Evolutionary conservation across 805 yeast genomes (phyloP).

Genomic region (Wickerhamomyces queroliae): DNA sequence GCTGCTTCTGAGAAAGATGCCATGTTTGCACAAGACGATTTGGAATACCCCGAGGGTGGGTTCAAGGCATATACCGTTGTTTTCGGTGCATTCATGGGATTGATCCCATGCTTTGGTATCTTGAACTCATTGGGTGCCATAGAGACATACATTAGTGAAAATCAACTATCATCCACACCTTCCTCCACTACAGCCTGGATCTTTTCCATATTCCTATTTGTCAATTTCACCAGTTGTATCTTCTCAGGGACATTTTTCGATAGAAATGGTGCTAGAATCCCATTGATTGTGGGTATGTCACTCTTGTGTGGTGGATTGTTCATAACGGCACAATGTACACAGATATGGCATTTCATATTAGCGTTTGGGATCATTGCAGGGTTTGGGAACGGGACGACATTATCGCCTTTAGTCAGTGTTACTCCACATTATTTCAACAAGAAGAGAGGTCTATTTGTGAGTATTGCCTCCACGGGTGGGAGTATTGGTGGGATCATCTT

Average conservation of each 20-base stretch:
- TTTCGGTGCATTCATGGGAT: conserved; percentile 49
- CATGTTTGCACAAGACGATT: conserved; percentile 9
- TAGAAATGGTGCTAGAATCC: conserved; percentile 37
- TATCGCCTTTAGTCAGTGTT: conserved; percentile 50
- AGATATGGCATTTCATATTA: conserved; percentile 50
- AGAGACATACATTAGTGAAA: conserved; percentile 46
- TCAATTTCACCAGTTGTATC: conserved; percentile 40
- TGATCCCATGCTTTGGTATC: conserved; percentile 45
- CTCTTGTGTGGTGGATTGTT: conserved; percentile 41
- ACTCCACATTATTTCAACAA: conserved; percentile 54
- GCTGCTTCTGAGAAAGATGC: not conserved
- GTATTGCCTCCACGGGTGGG: conserved; percentile 40
- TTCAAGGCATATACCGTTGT: conserved; percentile 44
- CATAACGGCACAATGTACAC: conserved; percentile 39
- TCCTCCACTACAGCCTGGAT: conserved; percentile 51
- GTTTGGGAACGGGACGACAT: conserved; percentile 45
- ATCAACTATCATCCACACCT: conserved; percentile 40
- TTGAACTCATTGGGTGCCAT: conserved; percentile 53
- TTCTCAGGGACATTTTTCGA: conserved; percentile 52
- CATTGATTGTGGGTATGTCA: conserved; percentile 33
- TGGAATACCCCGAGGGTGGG: conserved; percentile 50
- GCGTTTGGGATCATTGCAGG: conserved; percentile 48
- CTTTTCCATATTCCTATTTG: conserved; percentile 45
- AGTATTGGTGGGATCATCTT: conserved; percentile 43
- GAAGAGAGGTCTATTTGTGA: conserved; percentile 46